Evolutionary conservation across 2,329 filamentous ascomycete genomes (phyloP).

Genomic region (Epichloe hybrida): DNA sequence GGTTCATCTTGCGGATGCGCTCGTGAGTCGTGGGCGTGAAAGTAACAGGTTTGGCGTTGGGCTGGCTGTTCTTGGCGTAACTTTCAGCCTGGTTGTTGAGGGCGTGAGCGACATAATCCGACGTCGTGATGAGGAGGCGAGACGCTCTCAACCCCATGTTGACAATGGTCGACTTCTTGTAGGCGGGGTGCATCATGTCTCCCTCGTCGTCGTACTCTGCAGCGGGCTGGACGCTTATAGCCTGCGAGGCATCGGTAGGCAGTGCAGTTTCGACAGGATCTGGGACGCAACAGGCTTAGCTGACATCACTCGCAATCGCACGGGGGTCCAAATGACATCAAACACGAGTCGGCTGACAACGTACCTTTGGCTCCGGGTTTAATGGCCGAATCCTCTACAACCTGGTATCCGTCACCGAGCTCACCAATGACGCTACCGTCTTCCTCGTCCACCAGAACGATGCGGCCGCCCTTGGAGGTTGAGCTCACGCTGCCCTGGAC

Average conservation of each 20-base stretch:
- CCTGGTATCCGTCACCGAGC: constrained; percentile 65
- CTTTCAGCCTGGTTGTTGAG: constrained; percentile 64
- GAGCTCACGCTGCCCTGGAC: constrained; percentile 47
- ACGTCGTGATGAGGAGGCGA: constrained; percentile 80
- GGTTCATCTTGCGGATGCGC: constrained; percentile 78
- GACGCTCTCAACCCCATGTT: constrained; percentile 80
- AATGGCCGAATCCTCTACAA: constrained; percentile 63
- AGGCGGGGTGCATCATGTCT: constrained; percentile 62
- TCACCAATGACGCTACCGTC: constrained; percentile 93
- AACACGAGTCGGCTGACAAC: not conserved
- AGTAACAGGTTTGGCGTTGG: constrained; percentile 66
- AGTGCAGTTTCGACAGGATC: constrained; percentile 72
- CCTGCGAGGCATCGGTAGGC: constrained; percentile 50
- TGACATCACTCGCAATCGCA: too few species aligned
- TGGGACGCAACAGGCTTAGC: constrained; percentile 6
- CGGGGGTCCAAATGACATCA: not conserved
- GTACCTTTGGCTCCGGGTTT: constrained; percentile 83
- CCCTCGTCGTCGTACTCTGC: constrained; percentile 46
- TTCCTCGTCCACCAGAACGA: constrained; percentile 90
- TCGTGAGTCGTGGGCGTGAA: constrained; percentile 78
- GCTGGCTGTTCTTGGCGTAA: constrained; percentile 70
- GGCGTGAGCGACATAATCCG: constrained; percentile 63
- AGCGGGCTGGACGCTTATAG: constrained; percentile 52
- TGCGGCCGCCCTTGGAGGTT: constrained; percentile 50
- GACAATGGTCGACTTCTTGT: constrained; percentile 74